Conservation (phyloP, 1,139 yeast genomes). For the Lodderomyces pseudojiufengensis region DNA sequence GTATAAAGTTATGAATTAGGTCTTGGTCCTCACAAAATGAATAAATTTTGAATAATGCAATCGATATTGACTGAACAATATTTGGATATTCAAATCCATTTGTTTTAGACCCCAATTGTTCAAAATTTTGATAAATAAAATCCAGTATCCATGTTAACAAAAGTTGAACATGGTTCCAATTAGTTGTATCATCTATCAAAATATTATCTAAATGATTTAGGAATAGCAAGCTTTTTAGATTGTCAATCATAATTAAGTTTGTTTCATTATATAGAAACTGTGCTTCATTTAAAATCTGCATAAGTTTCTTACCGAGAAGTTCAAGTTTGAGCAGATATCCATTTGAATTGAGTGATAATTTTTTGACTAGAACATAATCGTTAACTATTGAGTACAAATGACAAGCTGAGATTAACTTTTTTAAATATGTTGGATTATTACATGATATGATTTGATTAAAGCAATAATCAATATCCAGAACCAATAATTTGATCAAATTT, state of each 20-base stretch:
- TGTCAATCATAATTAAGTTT: conserved; percentile 16
- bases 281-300: conserved; percentile 27
- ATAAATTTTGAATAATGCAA: conserved; percentile 23
- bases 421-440: conserved; percentile 1
- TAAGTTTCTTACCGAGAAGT: conserved; percentile 29
- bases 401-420: conserved; percentile 16
- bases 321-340: conserved; percentile 29
- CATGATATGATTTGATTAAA: conserved; percentile 8
- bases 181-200: conserved; percentile 22
- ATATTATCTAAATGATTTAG: conserved; percentile 30
- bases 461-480: conserved; percentile 13
- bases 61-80: conserved; percentile 20
- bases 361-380: conserved; percentile 35
- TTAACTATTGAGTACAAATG: conserved; percentile 36
- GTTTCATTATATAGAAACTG: conserved; percentile 2
- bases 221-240: conserved; percentile 30
- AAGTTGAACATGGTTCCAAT: conserved; percentile 28
- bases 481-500: conserved; percentile 15
- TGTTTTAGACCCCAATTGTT: not conserved
- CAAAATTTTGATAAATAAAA: conserved; percentile 9
- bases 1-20: conserved; percentile 17
- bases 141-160: conserved; percentile 31
- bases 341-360: conserved; percentile 23
- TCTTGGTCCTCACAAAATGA: conserved; percentile 19
- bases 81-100: conserved; percentile 8